phyloP scores from a whole-genome alignment of 352 stramenopile genomes.

The Blastocystis sp. region DNA sequence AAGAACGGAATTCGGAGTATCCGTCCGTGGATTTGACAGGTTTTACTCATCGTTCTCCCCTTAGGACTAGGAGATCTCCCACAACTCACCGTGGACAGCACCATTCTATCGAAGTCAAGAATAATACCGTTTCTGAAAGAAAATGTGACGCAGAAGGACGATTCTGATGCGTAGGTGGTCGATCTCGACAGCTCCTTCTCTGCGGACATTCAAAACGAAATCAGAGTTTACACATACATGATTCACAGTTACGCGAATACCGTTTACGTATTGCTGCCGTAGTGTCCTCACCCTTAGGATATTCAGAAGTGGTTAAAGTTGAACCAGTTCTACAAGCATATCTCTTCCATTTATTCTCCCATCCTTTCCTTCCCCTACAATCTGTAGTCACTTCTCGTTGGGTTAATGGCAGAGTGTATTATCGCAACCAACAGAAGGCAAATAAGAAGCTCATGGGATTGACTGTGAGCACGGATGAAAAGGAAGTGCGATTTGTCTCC shows the following conservation, averaged over 20 bases:
- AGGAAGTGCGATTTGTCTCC: background rate
- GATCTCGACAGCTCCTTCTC: constrained; percentile 23
- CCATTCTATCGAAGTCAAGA: background rate
- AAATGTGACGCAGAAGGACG: background rate
- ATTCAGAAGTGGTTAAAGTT: constrained; percentile 35
- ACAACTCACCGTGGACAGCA: constrained; percentile 25
- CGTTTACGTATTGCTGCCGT: background rate
- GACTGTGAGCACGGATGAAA: background rate
- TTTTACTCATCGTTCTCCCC: background rate
- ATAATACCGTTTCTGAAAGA: constrained; percentile 32
- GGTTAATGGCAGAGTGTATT: background rate
- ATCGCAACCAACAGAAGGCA: background rate
- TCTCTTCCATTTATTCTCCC: constrained; percentile 17
- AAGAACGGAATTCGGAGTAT: constrained; percentile 61
- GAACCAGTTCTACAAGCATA: background rate
- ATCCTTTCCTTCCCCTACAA: constrained; percentile 50
- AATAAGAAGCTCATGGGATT: background rate
- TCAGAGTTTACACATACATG: constrained; percentile 50
- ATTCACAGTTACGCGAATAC: constrained; percentile 44
- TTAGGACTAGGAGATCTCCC: constrained; percentile 21
- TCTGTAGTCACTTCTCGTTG: background rate
- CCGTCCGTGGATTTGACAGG: constrained; percentile 58
- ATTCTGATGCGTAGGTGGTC: background rate
- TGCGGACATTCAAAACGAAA: constrained; percentile 18
- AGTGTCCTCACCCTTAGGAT: background rate